Evolutionary conservation across 345 rosid species (phyloP), one percentile per base, ranked within the genome.

Genomic region (Lagerstroemia speciosa): DNA sequence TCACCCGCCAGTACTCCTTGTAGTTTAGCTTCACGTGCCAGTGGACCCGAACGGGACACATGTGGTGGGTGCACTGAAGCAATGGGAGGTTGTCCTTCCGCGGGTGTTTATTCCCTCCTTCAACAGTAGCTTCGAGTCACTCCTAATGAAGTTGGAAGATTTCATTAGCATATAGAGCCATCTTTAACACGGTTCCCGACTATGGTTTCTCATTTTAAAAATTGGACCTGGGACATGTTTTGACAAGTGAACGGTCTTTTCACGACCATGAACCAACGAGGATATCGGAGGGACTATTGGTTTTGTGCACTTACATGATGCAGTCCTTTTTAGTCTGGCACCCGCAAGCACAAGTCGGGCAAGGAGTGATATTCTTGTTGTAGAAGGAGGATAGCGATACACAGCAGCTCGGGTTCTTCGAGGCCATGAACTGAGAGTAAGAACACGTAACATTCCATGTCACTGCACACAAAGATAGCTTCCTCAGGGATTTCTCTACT

Each of bases 321-420:
- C 85, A 82, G 37, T 65, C 73, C 29, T 64, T 71, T 50, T 71
- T 65, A 62, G 74, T 67, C 50, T 79, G 75, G 78, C 83, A 85
- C 62, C 89, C 85, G 43, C 83, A 80, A 20, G 84, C 75, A 69
- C 89, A 85, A 14, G 74, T 6, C 0, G 82, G 82, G 72, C 83
- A 85, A 55, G 83, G 78, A 36, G 79, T 78, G 79, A 85, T 81
- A 3, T 65, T 76, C 9, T 67, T 63, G 69, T 70, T 80, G 78
- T 85, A 85, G 67, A 85, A 85, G 48, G 89, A 77, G 26, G 86
- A 85, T 26, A 84, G 38, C 16, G 84, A 82, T 30, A 84, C 83
- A 0, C 86, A 78, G 27, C 89, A 84, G 30, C 58, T 82, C 46
- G 86, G 83, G 62, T 78, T 64, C 62, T 72, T 74, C 24, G 80